Conservation (phyloP, 2,329 filamentous ascomycete species). For the Penicillium occitanis region DNA sequence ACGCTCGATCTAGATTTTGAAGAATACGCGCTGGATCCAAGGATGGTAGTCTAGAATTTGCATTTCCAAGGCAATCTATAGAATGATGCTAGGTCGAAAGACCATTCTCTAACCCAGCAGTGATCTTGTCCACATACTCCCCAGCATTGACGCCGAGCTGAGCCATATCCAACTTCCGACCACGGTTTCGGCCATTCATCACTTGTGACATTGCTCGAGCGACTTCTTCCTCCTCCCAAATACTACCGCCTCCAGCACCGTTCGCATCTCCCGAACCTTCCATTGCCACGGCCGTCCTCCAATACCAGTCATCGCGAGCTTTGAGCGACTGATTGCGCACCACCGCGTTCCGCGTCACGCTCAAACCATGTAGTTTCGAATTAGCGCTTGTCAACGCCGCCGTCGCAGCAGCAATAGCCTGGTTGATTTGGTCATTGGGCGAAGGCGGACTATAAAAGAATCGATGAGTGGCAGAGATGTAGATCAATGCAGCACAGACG, state of each 20-base stretch:
- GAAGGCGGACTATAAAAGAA: conserved; percentile 66
- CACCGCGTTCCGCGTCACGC: conserved; percentile 76
- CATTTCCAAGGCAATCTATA: neutral
- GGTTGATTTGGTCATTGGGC: conserved; percentile 66
- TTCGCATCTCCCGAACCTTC: conserved; percentile 64
- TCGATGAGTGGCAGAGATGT: conserved; percentile 75
- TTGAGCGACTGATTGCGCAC: conserved; percentile 71
- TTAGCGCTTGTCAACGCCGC: conserved; percentile 59
- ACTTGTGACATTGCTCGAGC: conserved; percentile 67
- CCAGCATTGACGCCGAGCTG: conserved; percentile 44
- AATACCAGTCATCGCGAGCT: conserved; percentile 68
- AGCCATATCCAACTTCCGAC: conserved; percentile 42
- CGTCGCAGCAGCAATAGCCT: conserved; percentile 47
- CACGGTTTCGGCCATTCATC: conserved; percentile 64
- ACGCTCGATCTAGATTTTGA: neutral
- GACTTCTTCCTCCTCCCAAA: conserved; percentile 69
- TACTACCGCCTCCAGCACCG: conserved; percentile 56
- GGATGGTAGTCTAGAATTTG: neutral
- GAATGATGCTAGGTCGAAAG: neutral
- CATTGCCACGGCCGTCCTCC: conserved; percentile 57
- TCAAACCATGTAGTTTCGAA: conserved; percentile 69
- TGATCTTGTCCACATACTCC: conserved; percentile 47
- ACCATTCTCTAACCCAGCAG: conserved; percentile 38
- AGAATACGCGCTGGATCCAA: no score
- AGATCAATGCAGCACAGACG: conserved; percentile 65